phyloP scores from a whole-genome alignment of 805 yeast genomes.

The Nakazawaea sp. region DNA sequence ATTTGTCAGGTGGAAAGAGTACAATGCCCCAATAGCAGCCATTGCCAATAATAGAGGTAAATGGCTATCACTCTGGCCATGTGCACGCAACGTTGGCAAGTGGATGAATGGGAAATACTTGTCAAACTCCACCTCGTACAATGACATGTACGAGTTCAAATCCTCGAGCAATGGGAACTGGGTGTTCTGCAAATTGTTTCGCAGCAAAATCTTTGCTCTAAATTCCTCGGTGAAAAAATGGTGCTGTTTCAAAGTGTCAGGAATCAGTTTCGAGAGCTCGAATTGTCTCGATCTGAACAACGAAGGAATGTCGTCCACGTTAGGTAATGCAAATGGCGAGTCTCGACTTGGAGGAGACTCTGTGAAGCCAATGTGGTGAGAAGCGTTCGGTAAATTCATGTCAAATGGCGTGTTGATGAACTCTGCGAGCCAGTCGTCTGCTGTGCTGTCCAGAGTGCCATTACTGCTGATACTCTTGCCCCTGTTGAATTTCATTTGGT shows the following conservation, averaged over 20 bases:
- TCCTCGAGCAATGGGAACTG: slow-evolving; percentile 75
- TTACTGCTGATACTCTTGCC: slow-evolving; percentile 11
- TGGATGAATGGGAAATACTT: slow-evolving; percentile 83
- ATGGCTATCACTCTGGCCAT: slow-evolving; percentile 38
- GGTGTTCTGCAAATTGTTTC: slow-evolving; percentile 44
- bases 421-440: slow-evolving; percentile 59
- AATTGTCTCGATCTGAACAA: slow-evolving; percentile 61
- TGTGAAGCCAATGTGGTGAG: slow-evolving; percentile 55
- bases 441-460: not conserved
- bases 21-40: slow-evolving; percentile 86
- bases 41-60: slow-evolving; percentile 69
- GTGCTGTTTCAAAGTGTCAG: not conserved
- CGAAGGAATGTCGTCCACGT: slow-evolving; percentile 50
- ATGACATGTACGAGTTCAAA: slow-evolving; percentile 65
- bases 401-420: slow-evolving; percentile 64
- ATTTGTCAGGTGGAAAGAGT: slow-evolving; percentile 72
- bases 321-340: slow-evolving; percentile 13
- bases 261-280: slow-evolving; percentile 50
- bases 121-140: slow-evolving; percentile 74
- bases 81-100: slow-evolving; percentile 46
- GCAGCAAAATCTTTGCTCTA: slow-evolving; percentile 43
- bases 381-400: slow-evolving; percentile 39
- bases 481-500: slow-evolving; percentile 2
- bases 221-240: slow-evolving; percentile 43
- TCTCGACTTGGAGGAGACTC: slow-evolving; percentile 24